These are phyloP conservation scores for Nicotiana otophora DNA, from an alignment of 257 asterid species.

Conservation along the genomic window DNA sequence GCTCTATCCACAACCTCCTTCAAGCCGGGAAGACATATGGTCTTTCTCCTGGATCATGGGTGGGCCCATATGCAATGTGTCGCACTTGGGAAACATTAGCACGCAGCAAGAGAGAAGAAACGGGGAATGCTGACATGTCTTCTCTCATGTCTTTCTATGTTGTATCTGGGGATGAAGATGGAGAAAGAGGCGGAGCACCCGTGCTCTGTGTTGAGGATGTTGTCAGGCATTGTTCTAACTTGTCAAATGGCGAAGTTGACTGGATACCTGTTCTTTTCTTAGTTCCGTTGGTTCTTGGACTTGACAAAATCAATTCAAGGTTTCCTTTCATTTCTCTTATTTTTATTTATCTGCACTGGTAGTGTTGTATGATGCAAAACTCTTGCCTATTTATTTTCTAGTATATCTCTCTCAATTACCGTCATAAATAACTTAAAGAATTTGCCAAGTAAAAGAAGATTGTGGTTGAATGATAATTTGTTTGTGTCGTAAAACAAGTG, in stretches of 20 bases:
- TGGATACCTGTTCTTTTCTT: slow-evolving; percentile 75
- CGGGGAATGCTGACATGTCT: slow-evolving; percentile 32
- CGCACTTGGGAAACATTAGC: slow-evolving; percentile 92
- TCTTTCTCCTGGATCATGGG: slow-evolving; percentile 96
- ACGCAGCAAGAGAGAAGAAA: slow-evolving; percentile 41
- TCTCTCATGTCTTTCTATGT: slow-evolving; percentile 58
- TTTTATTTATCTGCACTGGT: background rate
- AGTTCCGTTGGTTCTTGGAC: slow-evolving; percentile 96
- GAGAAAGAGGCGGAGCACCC: slow-evolving; percentile 99
- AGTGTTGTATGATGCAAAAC: background rate
- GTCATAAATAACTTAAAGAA: background rate
- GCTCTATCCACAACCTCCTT: slow-evolving; percentile 94
- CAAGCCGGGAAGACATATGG: slow-evolving; percentile 82
- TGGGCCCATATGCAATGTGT: slow-evolving; percentile 97
- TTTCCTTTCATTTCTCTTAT: slow-evolving; percentile 17
- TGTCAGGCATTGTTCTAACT: slow-evolving; percentile 44
- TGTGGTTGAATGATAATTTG: background rate
- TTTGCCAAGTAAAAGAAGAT: background rate
- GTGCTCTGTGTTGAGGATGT: slow-evolving; percentile 73
- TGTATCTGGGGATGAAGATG: slow-evolving; percentile 98
- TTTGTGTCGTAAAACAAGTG: background rate
- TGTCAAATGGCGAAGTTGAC: slow-evolving; percentile 37
- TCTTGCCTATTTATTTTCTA: background rate
- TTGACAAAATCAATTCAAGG: slow-evolving; percentile 94
- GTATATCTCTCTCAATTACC: background rate